Evolutionary conservation across 768 basidiomycete genomes (phyloP).

Genomic region (Sporobolomyces phaffii): DNA sequence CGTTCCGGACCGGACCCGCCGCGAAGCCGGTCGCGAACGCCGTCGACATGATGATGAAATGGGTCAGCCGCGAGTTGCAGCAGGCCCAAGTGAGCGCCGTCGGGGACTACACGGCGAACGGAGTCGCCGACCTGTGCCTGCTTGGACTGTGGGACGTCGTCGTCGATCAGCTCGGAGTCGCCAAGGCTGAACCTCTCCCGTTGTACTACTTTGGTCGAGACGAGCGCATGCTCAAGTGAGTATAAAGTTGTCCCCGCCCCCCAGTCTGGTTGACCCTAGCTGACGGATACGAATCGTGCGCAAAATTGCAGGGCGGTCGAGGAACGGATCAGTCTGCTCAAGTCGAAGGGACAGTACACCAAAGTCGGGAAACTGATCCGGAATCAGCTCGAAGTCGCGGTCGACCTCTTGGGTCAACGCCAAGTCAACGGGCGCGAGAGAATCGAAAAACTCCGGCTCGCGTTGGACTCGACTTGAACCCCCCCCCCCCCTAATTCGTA

Average conservation of each 20-base stretch:
- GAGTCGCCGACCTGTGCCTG: slow-evolving; percentile 73
- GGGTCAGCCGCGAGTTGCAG: slow-evolving; percentile 79
- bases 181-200: slow-evolving; percentile 47
- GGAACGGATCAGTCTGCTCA: slow-evolving; percentile 49
- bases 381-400: slow-evolving; percentile 64
- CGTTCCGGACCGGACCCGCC: slow-evolving; percentile 53
- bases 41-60: slow-evolving; percentile 68
- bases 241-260: not conserved
- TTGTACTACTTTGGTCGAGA: slow-evolving; percentile 92
- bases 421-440: slow-evolving; percentile 63
- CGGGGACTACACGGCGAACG: slow-evolving; percentile 89
- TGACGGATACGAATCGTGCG: not conserved
- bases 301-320: slow-evolving; percentile 62
- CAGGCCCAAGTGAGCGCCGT: slow-evolving; percentile 70
- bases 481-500: too few species aligned
- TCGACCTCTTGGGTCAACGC: slow-evolving; percentile 62
- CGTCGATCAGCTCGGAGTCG: slow-evolving; percentile 53
- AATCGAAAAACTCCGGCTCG: slow-evolving; percentile 62
- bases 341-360: slow-evolving; percentile 49
- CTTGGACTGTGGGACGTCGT: slow-evolving; percentile 73
- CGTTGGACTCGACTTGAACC: too few species aligned
- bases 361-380: slow-evolving; percentile 56
- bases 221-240: slow-evolving; percentile 58
- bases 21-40: slow-evolving; percentile 73
- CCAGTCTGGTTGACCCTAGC: not conserved